These are phyloP conservation scores for Noccaea bulbosa DNA, from an alignment of 345 rosid genomes.

Conservation along the genomic window DNA sequence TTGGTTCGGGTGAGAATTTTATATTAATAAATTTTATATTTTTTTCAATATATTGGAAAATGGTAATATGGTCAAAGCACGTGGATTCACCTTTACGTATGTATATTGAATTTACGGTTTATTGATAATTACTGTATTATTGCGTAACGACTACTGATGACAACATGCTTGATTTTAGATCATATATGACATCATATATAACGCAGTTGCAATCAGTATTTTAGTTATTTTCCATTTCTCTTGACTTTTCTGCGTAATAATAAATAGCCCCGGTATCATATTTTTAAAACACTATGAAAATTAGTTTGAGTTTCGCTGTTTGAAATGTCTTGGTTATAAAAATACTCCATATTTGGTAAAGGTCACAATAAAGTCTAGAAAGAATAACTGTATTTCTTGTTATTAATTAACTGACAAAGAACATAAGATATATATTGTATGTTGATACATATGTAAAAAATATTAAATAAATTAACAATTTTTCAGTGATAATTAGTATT, in stretches of 20 bases:
- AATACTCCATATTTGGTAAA: neutral
- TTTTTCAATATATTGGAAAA: conserved; percentile 17
- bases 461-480: neutral
- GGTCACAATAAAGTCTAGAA: neutral
- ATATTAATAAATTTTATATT: neutral
- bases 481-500: neutral
- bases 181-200: conserved; percentile 4
- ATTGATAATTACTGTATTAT: conserved; percentile 5
- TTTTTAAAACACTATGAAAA: neutral
- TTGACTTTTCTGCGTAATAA: conserved; percentile 29
- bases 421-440: neutral
- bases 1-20: conserved; percentile 20
- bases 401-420: neutral
- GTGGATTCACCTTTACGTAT: conserved; percentile 31
- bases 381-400: neutral
- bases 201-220: conserved; percentile 16
- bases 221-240: conserved; percentile 11
- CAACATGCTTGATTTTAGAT: conserved; percentile 26
- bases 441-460: neutral
- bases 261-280: neutral
- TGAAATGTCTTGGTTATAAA: neutral
- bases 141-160: conserved; percentile 8
- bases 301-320: neutral
- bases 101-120: conserved; percentile 34
- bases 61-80: conserved; percentile 34